Conservation (phyloP, 1,284 basidiomycete genomes). For the Ganoderma resinaceum region DNA sequence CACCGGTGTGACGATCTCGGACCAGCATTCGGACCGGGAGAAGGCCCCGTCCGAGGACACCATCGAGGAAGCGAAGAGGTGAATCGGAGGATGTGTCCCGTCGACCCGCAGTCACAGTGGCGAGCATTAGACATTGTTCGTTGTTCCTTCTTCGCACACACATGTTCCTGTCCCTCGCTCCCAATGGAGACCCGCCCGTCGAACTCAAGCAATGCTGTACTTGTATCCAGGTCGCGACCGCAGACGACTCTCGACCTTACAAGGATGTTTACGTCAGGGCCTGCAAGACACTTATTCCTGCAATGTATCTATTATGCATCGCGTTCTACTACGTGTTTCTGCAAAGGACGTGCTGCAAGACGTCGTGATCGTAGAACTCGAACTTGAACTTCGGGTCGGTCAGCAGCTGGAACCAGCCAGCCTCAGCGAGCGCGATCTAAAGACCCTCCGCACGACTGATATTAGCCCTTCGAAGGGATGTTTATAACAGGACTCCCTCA, state of each 20-base stretch:
- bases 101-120: not conserved
- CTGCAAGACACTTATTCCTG: not conserved
- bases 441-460: too few relatives aligned
- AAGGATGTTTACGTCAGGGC: not conserved
- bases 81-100: not conserved
- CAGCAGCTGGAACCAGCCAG: too few relatives aligned
- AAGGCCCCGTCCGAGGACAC: conserved; percentile 34
- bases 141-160: not conserved
- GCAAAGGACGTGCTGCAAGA: too few relatives aligned
- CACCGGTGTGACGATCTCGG: conserved; percentile 29
- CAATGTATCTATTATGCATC: not conserved
- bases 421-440: too few relatives aligned
- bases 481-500: too few relatives aligned
- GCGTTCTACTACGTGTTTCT: too few relatives aligned
- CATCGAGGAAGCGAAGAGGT: conserved; percentile 33
- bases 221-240: not conserved
- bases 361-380: too few relatives aligned
- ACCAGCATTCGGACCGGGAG: conserved; percentile 33
- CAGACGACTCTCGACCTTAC: not conserved
- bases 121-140: not conserved
- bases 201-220: not conserved
- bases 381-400: too few relatives aligned
- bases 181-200: not conserved
- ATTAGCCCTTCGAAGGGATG: too few relatives aligned
- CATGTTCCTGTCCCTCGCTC: not conserved